Conservation (phyloP, 2,329 filamentous ascomycete genomes). For the Stachybotrys chlorohalonatus region DNA sequence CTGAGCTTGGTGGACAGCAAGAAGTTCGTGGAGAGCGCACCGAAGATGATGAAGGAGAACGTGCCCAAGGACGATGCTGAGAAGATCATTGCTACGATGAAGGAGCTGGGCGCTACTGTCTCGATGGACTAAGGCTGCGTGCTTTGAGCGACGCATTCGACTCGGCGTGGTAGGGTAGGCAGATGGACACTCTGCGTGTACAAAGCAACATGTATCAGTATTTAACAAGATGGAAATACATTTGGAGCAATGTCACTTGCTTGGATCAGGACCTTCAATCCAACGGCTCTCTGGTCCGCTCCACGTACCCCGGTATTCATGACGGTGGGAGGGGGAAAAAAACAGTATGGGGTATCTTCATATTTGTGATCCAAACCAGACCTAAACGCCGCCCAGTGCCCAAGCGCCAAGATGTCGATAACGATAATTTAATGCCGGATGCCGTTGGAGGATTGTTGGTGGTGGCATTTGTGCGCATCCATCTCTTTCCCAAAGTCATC, state of each 20-base stretch:
- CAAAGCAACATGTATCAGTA: slow-evolving; percentile 29
- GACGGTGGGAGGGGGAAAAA: neutral
- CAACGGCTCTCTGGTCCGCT: neutral
- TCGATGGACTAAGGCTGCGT: slow-evolving; percentile 67
- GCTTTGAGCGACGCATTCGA: neutral
- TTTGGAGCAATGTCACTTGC: neutral
- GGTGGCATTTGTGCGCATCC: slow-evolving; percentile 30
- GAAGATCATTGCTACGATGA: slow-evolving; percentile 94
- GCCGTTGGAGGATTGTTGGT: slow-evolving; percentile 24
- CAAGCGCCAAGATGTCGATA: neutral
- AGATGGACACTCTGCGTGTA: slow-evolving; percentile 25
- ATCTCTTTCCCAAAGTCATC: slow-evolving; percentile 36
- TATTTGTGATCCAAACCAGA: slow-evolving; percentile 1
- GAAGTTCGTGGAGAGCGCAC: slow-evolving; percentile 98
- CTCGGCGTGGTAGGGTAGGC: slow-evolving; percentile 21
- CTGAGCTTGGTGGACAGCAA: slow-evolving; percentile 97
- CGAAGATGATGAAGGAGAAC: slow-evolving; percentile 98
- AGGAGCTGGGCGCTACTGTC: slow-evolving; percentile 83
- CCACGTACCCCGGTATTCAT: neutral
- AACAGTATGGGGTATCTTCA: slow-evolving; percentile 11
- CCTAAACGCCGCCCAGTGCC: slow-evolving; percentile 20
- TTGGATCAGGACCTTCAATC: neutral
- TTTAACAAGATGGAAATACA: slow-evolving; percentile 13
- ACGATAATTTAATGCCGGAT: slow-evolving; percentile 10
- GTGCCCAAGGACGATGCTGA: slow-evolving; percentile 98